Base-by-base conservation (phyloP, 1,284 basidiomycete genomes). In the Volvariella surrecta region DNA sequence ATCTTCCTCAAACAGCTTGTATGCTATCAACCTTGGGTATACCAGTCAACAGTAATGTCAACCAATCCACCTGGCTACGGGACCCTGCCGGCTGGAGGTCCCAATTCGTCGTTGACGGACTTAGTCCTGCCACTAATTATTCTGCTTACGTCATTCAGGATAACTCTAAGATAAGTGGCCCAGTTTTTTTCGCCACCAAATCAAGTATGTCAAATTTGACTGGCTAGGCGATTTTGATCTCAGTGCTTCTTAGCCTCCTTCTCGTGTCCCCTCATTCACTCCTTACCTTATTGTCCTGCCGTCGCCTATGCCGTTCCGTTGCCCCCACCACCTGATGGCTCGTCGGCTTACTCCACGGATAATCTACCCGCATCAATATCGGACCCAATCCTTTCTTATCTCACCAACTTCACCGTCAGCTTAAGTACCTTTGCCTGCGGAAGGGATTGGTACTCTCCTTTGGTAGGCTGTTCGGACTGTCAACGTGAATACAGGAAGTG, bases 371-470 rank as follows among this genome's bases (percentile, higher is more conserved):
- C 58, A 8, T 49, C 48, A 15, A 59, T 88, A 31, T 61, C 69
- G 8, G 54, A 57, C 1, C 69, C 75, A 6, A 66, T 90, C 35
- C 58, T 78, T 17, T 63, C 68, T 3, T 79, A 76, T 47, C 62
- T 91, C 48, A 61, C 79, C 22, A 86, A 88, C 54, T 89, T 92
- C 61, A 83, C 86, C 1, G 70, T 71, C 1, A 74, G 77, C 11
- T 74, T 93, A 15, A 68, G 72, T 11, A 80, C 83, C 2, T 76
- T 79, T 49, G 77, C 86, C 1, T 92, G 89, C 54, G 89, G 89
- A 2, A 71, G 88, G 18, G 89, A 91, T 58, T 57, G 71, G 39
- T 93, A 90, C 63, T 89, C 86, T 7, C 84, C 83, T 1, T 63
- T 90, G 3, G 77, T 86, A 16, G 73, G 75, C 1, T 93, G 89